A percentile compares a stretch with the other conserved stretches of the same genome.
phyloP scores from a whole-genome alignment of 177 flowering plant species.

The Vitis hybrid region DNA sequence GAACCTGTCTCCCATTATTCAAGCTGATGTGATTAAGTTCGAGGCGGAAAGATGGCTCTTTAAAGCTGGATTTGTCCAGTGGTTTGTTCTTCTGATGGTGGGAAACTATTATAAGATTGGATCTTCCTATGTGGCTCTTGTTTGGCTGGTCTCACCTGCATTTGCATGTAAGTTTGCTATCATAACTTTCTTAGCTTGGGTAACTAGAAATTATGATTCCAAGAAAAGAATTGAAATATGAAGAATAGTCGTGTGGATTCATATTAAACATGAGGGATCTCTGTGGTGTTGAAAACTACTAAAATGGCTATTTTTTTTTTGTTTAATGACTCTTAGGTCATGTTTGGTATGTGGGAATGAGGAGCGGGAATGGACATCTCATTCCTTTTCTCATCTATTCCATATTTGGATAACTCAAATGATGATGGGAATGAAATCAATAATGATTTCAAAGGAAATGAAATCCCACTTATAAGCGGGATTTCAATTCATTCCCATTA shows the following conservation, averaged over 20 bases:
- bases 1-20: constrained; percentile 32
- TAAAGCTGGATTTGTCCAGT: constrained; percentile 84
- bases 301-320: too few relatives aligned
- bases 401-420: too few relatives aligned
- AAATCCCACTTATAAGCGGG: too few relatives aligned
- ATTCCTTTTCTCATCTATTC: too few relatives aligned
- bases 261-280: not conserved
- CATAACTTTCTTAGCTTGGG: not conserved
- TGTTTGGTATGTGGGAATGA: too few relatives aligned
- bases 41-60: constrained; percentile 97
- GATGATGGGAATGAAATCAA: too few relatives aligned
- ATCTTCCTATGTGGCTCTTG: constrained; percentile 83
- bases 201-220: not conserved
- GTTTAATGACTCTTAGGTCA: too few relatives aligned
- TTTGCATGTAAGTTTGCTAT: constrained; percentile 76
- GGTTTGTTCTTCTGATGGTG: constrained; percentile 63
- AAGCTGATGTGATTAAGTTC: constrained; percentile 49
- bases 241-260: constrained; percentile 1
- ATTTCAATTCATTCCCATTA: too few relatives aligned
- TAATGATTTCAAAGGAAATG: too few relatives aligned
- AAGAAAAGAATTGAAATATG: not conserved
- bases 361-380: too few relatives aligned
- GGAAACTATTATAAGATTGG: constrained; percentile 75
- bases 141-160: constrained; percentile 85
- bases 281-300: not conserved